These are phyloP conservation scores for Fraxinus angustifolia DNA, from an alignment of 305 asterid species.

Conservation along the genomic window DNA sequence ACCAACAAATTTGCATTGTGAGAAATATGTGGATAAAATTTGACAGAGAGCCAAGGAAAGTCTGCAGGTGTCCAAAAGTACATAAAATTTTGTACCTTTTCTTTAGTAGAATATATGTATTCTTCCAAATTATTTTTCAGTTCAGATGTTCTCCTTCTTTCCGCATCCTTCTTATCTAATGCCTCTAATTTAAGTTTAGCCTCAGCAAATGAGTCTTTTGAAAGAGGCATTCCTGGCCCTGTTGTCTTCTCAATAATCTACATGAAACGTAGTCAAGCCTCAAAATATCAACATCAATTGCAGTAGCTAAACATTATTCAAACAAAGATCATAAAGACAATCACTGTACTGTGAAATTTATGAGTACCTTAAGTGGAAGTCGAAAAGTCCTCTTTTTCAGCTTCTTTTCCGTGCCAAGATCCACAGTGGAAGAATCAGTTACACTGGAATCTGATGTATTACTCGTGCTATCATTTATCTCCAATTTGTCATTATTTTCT, in stretches of 20 bases:
- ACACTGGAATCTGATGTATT: constrained; percentile 42
- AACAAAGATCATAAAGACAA: constrained; percentile 4
- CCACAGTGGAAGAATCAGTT: constrained; percentile 47
- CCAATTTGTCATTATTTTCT: constrained; percentile 53
- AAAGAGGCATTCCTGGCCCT: constrained; percentile 77
- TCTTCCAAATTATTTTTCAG: constrained; percentile 91
- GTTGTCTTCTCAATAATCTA: constrained; percentile 80
- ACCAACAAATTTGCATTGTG: constrained; percentile 13
- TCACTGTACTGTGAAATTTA: not conserved
- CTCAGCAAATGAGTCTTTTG: constrained; percentile 63
- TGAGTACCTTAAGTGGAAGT: constrained; percentile 73
- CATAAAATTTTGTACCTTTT: constrained; percentile 53
- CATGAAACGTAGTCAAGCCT: constrained; percentile 15
- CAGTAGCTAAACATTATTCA: constrained; percentile 7
- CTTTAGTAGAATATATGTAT: constrained; percentile 89
- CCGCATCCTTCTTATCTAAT: constrained; percentile 90
- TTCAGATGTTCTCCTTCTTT: constrained; percentile 94
- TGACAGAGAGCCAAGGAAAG: not conserved
- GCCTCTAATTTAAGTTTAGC: constrained; percentile 66
- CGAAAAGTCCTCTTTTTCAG: constrained; percentile 87
- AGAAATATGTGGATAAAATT: constrained; percentile 15
- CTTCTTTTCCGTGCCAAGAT: constrained; percentile 77
- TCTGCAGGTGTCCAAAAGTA: not conserved
- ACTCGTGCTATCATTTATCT: constrained; percentile 34
- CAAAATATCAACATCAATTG: constrained; percentile 3